Conservation (phyloP, 2,329 filamentous ascomycete genomes). For the Lecanicillium sp. region DNA sequence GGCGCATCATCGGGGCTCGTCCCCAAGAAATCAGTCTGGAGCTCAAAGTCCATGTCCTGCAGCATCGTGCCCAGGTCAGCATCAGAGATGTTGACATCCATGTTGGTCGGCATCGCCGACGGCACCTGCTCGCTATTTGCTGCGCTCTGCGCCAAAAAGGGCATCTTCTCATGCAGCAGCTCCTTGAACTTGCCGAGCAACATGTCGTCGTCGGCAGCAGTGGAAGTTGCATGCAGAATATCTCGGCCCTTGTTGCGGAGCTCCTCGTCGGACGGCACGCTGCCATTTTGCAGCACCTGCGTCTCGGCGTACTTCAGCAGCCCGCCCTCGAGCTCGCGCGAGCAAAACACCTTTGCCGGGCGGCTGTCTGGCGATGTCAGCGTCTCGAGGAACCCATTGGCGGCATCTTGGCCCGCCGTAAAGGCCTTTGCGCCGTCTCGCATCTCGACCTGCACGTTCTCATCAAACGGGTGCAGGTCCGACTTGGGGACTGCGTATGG, state of each 20-base stretch:
- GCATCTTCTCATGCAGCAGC: constrained; percentile 27
- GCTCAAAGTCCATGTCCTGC: constrained; percentile 35
- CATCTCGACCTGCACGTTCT: constrained; percentile 24
- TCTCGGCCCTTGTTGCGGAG: constrained; percentile 39
- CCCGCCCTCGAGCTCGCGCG: constrained; percentile 48
- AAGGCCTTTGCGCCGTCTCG: constrained; percentile 31
- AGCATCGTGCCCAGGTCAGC: constrained; percentile 32
- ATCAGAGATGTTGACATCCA: constrained; percentile 29
- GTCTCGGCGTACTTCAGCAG: constrained; percentile 39
- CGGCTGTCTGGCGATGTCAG: constrained; percentile 35
- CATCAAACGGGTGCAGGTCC: constrained; percentile 25
- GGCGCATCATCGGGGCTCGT: constrained; percentile 1
- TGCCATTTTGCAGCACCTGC: constrained; percentile 27
- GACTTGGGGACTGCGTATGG: constrained; percentile 42
- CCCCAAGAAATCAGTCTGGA: constrained; percentile 17
- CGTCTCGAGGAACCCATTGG: constrained; percentile 39
- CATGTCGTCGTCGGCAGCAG: constrained; percentile 46
- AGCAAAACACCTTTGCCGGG: constrained; percentile 48
- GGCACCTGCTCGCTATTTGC: constrained; percentile 4
- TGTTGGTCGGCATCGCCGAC: constrained; percentile 18
- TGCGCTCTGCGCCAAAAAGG: constrained; percentile 4
- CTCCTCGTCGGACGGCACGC: constrained; percentile 39
- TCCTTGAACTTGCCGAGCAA: constrained; percentile 48
- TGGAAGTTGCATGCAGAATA: constrained; percentile 37
- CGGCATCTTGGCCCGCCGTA: constrained; percentile 33